These are phyloP conservation scores for Candida verbasci DNA, from an alignment of 805 yeast species.

Conservation along the genomic window DNA sequence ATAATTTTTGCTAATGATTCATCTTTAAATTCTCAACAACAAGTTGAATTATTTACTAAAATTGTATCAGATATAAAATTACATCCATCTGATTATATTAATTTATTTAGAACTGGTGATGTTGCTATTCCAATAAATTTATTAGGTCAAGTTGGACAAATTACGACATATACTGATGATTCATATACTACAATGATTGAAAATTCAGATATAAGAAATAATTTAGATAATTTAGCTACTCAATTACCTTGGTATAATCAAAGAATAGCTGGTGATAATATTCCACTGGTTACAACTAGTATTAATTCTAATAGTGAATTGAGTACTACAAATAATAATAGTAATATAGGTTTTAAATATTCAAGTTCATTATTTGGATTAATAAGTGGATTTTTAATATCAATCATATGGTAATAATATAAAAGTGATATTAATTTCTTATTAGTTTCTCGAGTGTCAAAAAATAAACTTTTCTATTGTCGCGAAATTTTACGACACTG, in stretches of 20 bases:
- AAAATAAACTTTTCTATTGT: no score
- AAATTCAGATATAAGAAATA: slow-evolving; percentile 14
- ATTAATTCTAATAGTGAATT: not conserved
- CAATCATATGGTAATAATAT: no score
- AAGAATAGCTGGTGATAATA: slow-evolving; percentile 11
- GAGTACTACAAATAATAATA: not conserved
- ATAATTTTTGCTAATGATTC: no score
- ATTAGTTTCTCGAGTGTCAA: no score
- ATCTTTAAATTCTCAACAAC: not conserved
- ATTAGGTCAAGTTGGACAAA: slow-evolving; percentile 24
- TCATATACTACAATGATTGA: slow-evolving; percentile 33
- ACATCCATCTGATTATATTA: slow-evolving; percentile 23
- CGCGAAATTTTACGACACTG: no score
- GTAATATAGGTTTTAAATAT: not conserved
- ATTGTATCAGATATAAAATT: slow-evolving; percentile 30
- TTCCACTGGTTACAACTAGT: slow-evolving; percentile 2
- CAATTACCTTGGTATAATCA: slow-evolving; percentile 34
- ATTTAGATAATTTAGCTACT: slow-evolving; percentile 27
- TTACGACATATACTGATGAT: slow-evolving; percentile 30
- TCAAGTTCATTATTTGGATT: not conserved
- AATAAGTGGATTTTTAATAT: not conserved
- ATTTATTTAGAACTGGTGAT: slow-evolving; percentile 22
- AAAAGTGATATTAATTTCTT: no score
- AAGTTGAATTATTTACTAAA: slow-evolving; percentile 25
- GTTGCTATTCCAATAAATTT: slow-evolving; percentile 23